These are phyloP conservation scores for Ananas comosus DNA, from an alignment of 176 grass and related monocot genomes.

Conservation along the genomic window DNA sequence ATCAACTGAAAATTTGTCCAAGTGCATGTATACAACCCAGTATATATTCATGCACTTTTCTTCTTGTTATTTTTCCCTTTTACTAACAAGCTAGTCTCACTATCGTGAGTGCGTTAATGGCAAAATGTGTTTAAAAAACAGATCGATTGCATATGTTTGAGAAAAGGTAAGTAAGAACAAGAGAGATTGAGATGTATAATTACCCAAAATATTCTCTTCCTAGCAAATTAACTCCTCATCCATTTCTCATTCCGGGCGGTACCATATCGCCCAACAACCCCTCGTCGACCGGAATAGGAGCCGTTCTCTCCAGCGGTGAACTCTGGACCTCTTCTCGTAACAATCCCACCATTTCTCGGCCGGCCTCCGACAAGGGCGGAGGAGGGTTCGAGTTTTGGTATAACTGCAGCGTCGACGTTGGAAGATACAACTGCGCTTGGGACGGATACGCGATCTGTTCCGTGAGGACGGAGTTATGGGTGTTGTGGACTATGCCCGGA, in stretches of 20 bases:
- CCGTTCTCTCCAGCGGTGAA: background rate
- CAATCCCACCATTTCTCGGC: background rate
- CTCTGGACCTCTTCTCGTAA: constrained; percentile 2
- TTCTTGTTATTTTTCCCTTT: too few species aligned
- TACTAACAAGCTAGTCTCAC: too few species aligned
- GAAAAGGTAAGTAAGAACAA: too few species aligned
- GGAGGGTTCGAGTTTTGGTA: background rate
- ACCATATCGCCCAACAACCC: constrained; percentile 78
- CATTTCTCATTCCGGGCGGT: constrained; percentile 54
- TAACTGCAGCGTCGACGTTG: constrained; percentile 3
- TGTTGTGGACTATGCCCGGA: constrained; percentile 22
- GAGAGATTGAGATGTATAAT: too few species aligned
- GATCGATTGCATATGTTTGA: too few species aligned
- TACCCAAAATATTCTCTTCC: too few species aligned
- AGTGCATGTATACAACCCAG: too few species aligned
- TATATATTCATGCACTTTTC: too few species aligned
- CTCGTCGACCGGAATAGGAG: constrained; percentile 24
- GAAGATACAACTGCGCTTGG: constrained; percentile 16
- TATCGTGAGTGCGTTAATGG: too few species aligned
- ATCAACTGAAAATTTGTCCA: too few species aligned
- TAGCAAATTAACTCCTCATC: constrained; percentile 16
- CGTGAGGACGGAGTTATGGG: constrained; percentile 11
- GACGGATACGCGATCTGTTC: constrained; percentile 29
- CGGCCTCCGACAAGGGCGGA: background rate
- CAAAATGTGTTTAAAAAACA: too few species aligned